A percentile compares a stretch with the other conserved stretches of the same genome.
Evolutionary conservation across 192 early-diverging fungal species (phyloP).

Genomic region (Entomortierella lignicola): DNA sequence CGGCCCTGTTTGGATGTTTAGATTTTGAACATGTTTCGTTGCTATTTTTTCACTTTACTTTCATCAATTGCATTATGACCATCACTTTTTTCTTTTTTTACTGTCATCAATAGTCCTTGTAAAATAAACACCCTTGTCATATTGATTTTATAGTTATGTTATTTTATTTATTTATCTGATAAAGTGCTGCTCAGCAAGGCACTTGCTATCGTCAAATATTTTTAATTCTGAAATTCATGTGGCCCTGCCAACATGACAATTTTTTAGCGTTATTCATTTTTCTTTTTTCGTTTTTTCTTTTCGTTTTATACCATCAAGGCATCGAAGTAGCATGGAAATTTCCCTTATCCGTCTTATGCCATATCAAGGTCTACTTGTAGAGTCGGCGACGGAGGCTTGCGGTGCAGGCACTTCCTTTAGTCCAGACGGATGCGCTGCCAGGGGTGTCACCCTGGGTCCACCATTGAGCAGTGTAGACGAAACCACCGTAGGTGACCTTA

Average conservation of each 20-base stretch:
- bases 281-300: conserved; percentile 7
- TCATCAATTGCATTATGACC: no score
- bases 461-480: conserved; percentile 57
- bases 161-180: not conserved
- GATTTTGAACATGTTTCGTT: no score
- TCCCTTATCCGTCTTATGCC: no score
- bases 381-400: conserved; percentile 33
- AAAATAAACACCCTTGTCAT: no score
- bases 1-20: no score
- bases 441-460: conserved; percentile 58
- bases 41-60: no score
- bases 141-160: no score
- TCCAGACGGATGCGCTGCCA: conserved; percentile 27
- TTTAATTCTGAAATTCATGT: conserved; percentile 7
- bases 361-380: not conserved
- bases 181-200: not conserved
- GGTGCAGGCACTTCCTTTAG: conserved; percentile 31
- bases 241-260: conserved; percentile 31
- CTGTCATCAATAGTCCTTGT: no score
- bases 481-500: conserved; percentile 47
- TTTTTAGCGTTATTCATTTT: not conserved
- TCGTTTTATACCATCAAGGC: not conserved
- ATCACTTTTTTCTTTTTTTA: no score
- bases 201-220: not conserved
- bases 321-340: conserved; percentile 1